phyloP scores from a whole-genome alignment of 2,329 filamentous ascomycete genomes.

The Colletotrichum costaricense region DNA sequence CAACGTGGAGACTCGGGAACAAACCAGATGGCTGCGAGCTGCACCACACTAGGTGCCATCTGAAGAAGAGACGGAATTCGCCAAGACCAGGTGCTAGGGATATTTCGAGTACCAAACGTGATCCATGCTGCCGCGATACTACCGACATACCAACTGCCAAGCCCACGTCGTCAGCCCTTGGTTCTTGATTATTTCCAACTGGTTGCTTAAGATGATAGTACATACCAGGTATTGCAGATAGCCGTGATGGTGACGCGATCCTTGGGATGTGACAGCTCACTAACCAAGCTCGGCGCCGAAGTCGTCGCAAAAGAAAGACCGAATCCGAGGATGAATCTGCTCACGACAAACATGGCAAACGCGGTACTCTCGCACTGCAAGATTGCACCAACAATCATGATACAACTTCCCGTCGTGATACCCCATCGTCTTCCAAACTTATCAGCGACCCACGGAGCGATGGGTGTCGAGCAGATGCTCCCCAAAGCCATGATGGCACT shows the following conservation, averaged over 20 bases:
- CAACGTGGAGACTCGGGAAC: constrained; percentile 73
- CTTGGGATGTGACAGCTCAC: constrained; percentile 64
- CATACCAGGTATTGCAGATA: constrained; percentile 58
- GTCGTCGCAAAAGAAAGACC: constrained; percentile 64
- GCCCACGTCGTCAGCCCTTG: neutral
- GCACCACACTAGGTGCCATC: constrained; percentile 33
- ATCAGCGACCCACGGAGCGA: constrained; percentile 47
- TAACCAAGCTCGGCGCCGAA: constrained; percentile 61
- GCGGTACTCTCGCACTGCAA: constrained; percentile 42
- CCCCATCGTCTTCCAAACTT: constrained; percentile 44
- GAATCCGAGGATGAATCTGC: constrained; percentile 64
- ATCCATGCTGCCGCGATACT: constrained; percentile 56
- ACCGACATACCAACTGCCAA: constrained; percentile 58
- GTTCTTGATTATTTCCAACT: neutral
- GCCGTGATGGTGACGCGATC: constrained; percentile 63
- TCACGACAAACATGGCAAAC: constrained; percentile 62
- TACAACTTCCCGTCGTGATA: constrained; percentile 44
- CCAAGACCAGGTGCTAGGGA: constrained; percentile 51
- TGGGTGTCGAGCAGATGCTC: constrained; percentile 49
- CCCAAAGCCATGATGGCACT: constrained; percentile 60
- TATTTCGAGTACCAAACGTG: constrained; percentile 55
- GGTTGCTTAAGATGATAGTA: neutral
- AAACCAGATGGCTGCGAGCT: constrained; percentile 55
- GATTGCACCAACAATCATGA: constrained; percentile 46
- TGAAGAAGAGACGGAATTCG: constrained; percentile 42